Evolutionary conservation across 768 basidiomycete species (phyloP), one percentile per base, ranked within the genome.

Genomic region (Boletus rex-veris): DNA sequence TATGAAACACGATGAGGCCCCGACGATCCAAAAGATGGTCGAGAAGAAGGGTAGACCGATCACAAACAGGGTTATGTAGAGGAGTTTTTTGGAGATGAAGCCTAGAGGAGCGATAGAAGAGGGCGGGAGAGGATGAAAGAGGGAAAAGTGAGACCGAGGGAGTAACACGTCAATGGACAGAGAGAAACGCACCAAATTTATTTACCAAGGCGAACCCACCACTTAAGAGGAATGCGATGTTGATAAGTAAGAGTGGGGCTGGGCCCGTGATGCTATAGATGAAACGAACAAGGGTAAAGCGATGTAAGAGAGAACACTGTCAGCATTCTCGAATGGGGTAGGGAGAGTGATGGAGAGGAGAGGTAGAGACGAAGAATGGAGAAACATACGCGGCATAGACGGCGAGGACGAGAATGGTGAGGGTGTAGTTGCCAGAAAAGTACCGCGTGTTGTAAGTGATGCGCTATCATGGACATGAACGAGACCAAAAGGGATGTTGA

Each of bases 1-100:
- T 64, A 98, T 90, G 57, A 96, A 74, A 56, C 95, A 78, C 18
- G 82, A 79, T 1, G 91, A 93, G 1, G 90, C 88, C 18, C 94
- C 93, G 55, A 96, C 85, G 62, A 98, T 79, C 92, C 92, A 96
- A 81, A 98, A 97, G 74, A 98, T 83, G 24, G 90, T 89, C 75
- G 77, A 92, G 54, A 98, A 81, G 46, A 98, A 77, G 3, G 93
- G 93, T 48, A 97, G 77, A 44, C 95, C 95, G 64, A 97, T 87
- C 59, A 93, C 85, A 74, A 98, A 95, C 28, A 98, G 86, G 39
- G 73, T 83, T 38, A 80, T 87, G 76, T 97, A 98, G 45, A 96
- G 82, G 56, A 85, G 81, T 70, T 92, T 92, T 69, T 94, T 96
- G 9, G 93, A 94, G 60, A 98, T 76, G 52, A 85, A 81, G 8